phyloP scores from a whole-genome alignment of 1,284 basidiomycete genomes.

The Papiliotrema laurentii region DNA sequence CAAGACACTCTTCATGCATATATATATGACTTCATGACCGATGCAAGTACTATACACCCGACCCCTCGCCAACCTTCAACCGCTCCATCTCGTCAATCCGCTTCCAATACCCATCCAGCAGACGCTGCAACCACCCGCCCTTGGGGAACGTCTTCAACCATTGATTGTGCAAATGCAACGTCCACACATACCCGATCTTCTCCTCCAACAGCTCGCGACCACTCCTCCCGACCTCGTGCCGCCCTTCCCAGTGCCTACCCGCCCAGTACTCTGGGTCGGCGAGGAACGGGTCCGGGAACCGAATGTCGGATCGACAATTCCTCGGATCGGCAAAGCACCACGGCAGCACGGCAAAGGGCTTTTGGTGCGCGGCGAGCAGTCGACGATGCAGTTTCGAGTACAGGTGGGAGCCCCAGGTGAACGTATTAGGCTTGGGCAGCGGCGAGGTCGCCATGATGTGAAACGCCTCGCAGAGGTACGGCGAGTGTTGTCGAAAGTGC shows the following conservation, averaged over 20 bases:
- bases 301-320: conserved; percentile 82
- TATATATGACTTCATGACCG: background rate
- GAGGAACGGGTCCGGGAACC: conserved; percentile 81
- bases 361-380: conserved; percentile 64
- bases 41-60: background rate
- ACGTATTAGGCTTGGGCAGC: conserved; percentile 68
- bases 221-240: conserved; percentile 51
- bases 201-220: conserved; percentile 54
- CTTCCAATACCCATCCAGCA: conserved; percentile 61
- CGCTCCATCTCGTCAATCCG: conserved; percentile 19
- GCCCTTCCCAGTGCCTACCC: conserved; percentile 60
- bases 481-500: conserved; percentile 80
- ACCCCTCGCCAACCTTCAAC: background rate
- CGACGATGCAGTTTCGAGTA: conserved; percentile 83
- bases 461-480: conserved; percentile 92
- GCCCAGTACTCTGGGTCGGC: conserved; percentile 58
- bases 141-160: conserved; percentile 77
- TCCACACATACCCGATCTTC: conserved; percentile 68
- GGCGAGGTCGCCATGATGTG: conserved; percentile 74
- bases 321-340: conserved; percentile 88
- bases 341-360: conserved; percentile 82
- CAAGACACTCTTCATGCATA: background rate
- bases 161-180: conserved; percentile 87
- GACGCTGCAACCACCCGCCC: conserved; percentile 72
- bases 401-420: conserved; percentile 86